Evolutionary conservation across 768 basidiomycete species (phyloP).

Genomic region (Russula foetens): DNA sequence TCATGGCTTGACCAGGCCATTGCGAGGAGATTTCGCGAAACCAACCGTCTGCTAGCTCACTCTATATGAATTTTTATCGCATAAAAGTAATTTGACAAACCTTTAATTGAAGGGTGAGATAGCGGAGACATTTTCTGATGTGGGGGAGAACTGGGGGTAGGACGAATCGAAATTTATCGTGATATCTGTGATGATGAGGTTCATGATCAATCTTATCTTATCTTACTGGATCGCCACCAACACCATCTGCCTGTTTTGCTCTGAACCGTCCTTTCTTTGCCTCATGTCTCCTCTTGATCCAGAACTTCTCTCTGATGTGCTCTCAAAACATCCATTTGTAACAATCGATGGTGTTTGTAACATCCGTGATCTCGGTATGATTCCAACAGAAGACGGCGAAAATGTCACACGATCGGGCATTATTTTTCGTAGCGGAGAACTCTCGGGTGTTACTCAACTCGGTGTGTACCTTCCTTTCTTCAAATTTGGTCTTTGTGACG

Average conservation of each 20-base stretch:
- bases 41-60: conserved; percentile 68
- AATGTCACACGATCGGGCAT: conserved; percentile 48
- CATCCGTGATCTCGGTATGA: conserved; percentile 62
- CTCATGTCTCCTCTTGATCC: conserved; percentile 61
- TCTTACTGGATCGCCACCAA: neutral
- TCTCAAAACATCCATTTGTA: conserved; percentile 67
- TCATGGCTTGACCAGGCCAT: conserved; percentile 98
- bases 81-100: conserved; percentile 20
- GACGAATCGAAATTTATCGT: too few species aligned
- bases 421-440: conserved; percentile 62
- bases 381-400: conserved; percentile 39
- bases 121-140: conserved; percentile 29
- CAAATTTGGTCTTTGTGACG: neutral
- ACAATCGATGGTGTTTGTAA: conserved; percentile 67
- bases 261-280: neutral
- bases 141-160: neutral
- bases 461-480: conserved; percentile 34
- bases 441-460: conserved; percentile 61
- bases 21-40: conserved; percentile 92
- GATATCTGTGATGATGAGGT: too few species aligned
- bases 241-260: neutral
- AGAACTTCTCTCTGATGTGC: conserved; percentile 48
- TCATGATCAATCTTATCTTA: neutral
- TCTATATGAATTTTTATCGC: neutral
- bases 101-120: conserved; percentile 32